Percentiles rank a stretch among this genome's conserved stretches.
These are phyloP conservation scores for Globisporangium cylindrosporum DNA, from an alignment of 352 stramenopile species.

Conservation along the genomic window DNA sequence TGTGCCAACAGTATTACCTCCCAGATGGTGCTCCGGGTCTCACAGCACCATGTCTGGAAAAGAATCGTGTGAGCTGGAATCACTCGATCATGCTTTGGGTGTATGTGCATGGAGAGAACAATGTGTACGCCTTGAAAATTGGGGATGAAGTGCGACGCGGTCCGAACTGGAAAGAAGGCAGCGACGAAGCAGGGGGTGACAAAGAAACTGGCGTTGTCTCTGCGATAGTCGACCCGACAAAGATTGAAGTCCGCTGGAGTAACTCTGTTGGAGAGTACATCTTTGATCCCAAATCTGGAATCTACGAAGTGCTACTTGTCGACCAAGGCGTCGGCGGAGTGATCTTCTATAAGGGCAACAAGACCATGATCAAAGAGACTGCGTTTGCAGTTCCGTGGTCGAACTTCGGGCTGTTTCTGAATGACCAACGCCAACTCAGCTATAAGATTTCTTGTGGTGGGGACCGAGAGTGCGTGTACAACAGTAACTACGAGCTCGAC, in stretches of 20 bases:
- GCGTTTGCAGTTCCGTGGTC: constrained; percentile 55
- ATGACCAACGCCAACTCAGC: constrained; percentile 54
- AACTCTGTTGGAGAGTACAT: constrained; percentile 31
- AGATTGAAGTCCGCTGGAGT: constrained; percentile 54
- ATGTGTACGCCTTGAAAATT: constrained; percentile 59
- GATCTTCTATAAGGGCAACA: constrained; percentile 75
- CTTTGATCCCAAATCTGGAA: constrained; percentile 50
- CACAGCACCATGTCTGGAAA: constrained; percentile 29
- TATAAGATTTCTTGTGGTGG: constrained; percentile 61
- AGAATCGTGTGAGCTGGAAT: constrained; percentile 50
- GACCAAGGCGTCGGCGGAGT: constrained; percentile 53
- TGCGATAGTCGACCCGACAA: constrained; percentile 38
- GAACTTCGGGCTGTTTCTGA: constrained; percentile 68
- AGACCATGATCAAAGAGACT: constrained; percentile 51
- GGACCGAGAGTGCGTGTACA: constrained; percentile 59
- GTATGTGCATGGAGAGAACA: constrained; percentile 38
- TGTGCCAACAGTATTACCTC: constrained; percentile 27
- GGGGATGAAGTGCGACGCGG: constrained; percentile 64
- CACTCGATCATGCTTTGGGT: constrained; percentile 81
- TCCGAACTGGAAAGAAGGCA: constrained; percentile 39
- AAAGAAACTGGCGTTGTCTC: constrained; percentile 37
- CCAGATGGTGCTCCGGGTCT: constrained; percentile 37
- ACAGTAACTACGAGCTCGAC: constrained; percentile 66
- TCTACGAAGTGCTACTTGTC: constrained; percentile 54
- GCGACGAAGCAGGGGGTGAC: constrained; percentile 20